Conservation (phyloP, 2,329 filamentous ascomycete genomes). For the Penicillium sp. region DNA sequence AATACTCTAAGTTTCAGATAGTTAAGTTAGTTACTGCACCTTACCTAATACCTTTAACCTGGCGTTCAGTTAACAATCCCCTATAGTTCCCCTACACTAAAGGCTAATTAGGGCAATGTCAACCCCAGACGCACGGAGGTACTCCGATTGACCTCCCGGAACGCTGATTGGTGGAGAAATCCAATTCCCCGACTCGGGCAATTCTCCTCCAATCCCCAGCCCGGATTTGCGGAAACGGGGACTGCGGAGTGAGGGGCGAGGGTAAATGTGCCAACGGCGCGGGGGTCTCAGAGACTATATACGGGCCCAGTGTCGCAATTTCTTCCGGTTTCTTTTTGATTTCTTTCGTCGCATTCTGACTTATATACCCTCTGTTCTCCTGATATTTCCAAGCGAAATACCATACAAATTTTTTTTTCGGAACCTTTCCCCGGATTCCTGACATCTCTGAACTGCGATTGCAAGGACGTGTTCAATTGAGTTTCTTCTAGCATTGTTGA, state of each 20-base stretch:
- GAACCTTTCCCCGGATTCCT: not conserved
- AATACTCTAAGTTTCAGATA: too few species aligned
- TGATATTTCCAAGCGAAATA: not conserved
- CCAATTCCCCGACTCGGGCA: conserved; percentile 9
- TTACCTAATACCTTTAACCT: too few species aligned
- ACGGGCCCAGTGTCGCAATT: conserved; percentile 11
- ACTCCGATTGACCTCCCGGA: conserved; percentile 9
- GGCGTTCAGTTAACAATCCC: too few species aligned
- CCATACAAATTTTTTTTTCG: not conserved
- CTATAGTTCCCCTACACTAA: not conserved
- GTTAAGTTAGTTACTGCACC: too few species aligned
- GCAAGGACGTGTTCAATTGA: conserved; percentile 8
- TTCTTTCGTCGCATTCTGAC: conserved; percentile 2
- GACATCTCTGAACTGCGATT: not conserved
- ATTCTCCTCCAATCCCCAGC: conserved; percentile 26
- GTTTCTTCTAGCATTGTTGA: not conserved
- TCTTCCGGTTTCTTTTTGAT: conserved; percentile 4
- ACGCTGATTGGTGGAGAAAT: conserved; percentile 27
- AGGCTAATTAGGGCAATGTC: not conserved
- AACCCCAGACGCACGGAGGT: conserved; percentile 20
- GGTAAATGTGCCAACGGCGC: conserved; percentile 15
- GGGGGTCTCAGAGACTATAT: conserved; percentile 23
- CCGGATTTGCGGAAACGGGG: conserved; percentile 2
- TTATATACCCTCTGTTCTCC: not conserved
- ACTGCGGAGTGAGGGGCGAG: conserved; percentile 16